Base-by-base conservation (phyloP, 805 yeast species). In the Candida suzukii region DNA sequence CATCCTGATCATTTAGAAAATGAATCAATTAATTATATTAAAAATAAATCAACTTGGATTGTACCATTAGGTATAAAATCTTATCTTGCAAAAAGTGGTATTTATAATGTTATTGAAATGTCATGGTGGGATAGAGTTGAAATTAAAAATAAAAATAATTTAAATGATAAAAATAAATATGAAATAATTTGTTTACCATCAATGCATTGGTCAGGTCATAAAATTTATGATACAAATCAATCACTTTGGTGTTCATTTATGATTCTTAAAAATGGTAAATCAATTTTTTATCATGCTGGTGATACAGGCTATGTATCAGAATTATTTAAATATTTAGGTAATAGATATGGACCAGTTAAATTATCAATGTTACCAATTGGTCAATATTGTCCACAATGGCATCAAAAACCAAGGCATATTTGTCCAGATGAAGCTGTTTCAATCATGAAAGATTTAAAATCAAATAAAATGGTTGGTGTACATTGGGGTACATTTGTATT, bases 401-500 rank as follows among this genome's bases (percentile, higher is more conserved):
- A 90, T 54, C 90, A 91, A 54, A 74, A 75, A 43, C 91, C 96
- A 4, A 74, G 96, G 50, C 98, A 91, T 56, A 84, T 82, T 38
- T 78, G 80, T 38, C 97, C 98, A 0, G 69, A 64, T 30, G 98
- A 91, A 53, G 79, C 90, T 11, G 46, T 85, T 3, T 67, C 76
- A 45, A 80, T 88, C 4, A 79, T 80, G 73, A 54, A 70, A 14
- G 85, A 82, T 46, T 53, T 88, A 43, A 63, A 71, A 6, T 78
- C 86, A 2, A 59, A 70, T 42, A 74, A 72, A 46, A 75, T 86
- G 62, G 74, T 83, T 39, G 98, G 98, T 1, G 88, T 91, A 26
- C 98, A 91, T 61, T 91, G 96, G 95, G 98, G 98, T 0, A 91
- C 98, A 0, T 91, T 88, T 62, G 80, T 88, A 21, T 64, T 91